phyloP scores from a whole-genome alignment of 306 rosid species.

The Calophaca sinica region DNA sequence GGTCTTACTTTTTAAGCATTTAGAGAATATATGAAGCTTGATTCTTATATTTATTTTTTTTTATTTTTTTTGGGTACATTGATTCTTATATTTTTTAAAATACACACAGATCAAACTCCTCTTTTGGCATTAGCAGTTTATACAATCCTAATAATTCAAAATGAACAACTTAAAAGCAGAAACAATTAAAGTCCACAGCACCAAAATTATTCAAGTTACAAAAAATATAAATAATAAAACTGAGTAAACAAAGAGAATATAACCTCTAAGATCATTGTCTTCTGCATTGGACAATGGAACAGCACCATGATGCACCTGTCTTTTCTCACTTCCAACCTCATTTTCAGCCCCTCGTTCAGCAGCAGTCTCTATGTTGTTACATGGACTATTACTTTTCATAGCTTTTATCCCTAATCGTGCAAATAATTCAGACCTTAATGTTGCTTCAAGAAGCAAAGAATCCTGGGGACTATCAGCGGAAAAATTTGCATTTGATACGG shows the following conservation, averaged over 20 bases:
- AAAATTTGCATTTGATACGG: constrained; percentile 48
- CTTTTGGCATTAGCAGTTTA: constrained; percentile 21
- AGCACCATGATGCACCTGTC: constrained; percentile 38
- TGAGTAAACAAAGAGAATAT: background rate
- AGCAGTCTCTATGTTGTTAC: constrained; percentile 50
- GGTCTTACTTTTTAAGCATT: constrained; percentile 24
- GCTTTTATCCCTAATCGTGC: constrained; percentile 67
- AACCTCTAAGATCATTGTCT: constrained; percentile 61
- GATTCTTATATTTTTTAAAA: background rate
- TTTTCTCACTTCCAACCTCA: constrained; percentile 58
- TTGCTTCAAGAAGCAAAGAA: constrained; percentile 85
- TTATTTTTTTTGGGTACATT: no score
- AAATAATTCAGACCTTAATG: constrained; percentile 81
- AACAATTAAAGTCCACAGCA: background rate
- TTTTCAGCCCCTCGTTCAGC: constrained; percentile 64
- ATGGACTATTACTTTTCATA: constrained; percentile 49
- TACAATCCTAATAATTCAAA: constrained; percentile 1
- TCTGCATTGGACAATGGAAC: constrained; percentile 46
- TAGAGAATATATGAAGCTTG: constrained; percentile 7
- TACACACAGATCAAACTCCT: constrained; percentile 2
- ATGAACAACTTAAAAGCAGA: background rate
- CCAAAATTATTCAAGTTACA: background rate
- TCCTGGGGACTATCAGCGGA: constrained; percentile 58
- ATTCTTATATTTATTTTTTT: background rate
- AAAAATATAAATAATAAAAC: constrained; percentile 10